Evolutionary conservation across 441 rosid genomes (phyloP).

Genomic region (Isatis lusitanica): DNA sequence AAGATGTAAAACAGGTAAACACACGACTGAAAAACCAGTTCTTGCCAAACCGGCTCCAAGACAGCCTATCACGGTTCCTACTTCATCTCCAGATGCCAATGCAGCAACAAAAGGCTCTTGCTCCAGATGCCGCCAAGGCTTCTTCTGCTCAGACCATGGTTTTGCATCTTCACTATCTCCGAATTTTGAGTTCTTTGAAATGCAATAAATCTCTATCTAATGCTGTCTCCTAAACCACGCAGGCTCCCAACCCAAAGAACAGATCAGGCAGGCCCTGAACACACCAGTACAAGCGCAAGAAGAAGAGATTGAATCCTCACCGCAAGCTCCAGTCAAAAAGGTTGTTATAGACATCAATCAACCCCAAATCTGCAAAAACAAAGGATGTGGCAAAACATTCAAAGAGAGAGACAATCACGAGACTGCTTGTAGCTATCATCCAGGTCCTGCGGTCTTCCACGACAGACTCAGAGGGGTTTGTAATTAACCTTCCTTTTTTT

Average conservation of each 20-base stretch:
- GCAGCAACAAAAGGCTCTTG: constrained; percentile 63
- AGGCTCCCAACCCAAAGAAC: constrained; percentile 67
- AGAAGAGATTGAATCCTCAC: constrained; percentile 28
- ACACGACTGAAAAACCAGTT: constrained; percentile 88
- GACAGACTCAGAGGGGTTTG: constrained; percentile 83
- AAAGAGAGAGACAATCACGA: constrained; percentile 90
- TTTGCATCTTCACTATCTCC: constrained; percentile 40
- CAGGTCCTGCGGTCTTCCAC: constrained; percentile 94
- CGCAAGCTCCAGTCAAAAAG: constrained; percentile 46
- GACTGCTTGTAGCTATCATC: constrained; percentile 80
- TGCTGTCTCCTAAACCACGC: neutral
- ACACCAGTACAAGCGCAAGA: constrained; percentile 16
- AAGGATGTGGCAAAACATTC: constrained; percentile 78
- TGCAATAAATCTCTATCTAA: neutral
- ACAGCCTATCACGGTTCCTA: constrained; percentile 38
- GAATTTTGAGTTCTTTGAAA: neutral
- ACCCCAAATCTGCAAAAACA: constrained; percentile 79
- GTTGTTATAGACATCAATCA: constrained; percentile 59
- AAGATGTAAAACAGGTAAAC: constrained; percentile 94
- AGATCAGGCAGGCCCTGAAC: constrained; percentile 19
- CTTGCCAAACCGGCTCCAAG: constrained; percentile 49
- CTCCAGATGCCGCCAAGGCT: constrained; percentile 87
- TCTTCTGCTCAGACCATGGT: constrained; percentile 99
- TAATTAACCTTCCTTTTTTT: neutral
- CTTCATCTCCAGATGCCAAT: constrained; percentile 39